These are phyloP conservation scores for Mercurialis annua DNA, from an alignment of 345 rosid genomes.

Conservation along the genomic window DNA sequence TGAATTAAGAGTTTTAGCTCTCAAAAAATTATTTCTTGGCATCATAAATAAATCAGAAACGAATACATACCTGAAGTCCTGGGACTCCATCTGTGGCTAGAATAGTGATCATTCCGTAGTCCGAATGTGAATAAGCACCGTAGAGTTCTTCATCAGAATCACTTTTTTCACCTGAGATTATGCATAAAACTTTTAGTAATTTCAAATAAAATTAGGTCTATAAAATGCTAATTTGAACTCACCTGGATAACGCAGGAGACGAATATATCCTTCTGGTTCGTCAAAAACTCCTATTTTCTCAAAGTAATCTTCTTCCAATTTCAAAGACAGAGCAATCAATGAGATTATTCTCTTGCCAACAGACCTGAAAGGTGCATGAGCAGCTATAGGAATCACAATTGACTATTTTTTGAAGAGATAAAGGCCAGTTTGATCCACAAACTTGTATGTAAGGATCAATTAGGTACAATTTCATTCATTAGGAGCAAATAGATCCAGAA, in stretches of 20 bases:
- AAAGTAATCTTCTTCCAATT: conserved; percentile 62
- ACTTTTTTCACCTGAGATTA: conserved; percentile 39
- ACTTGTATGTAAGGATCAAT: no score
- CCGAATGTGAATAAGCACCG: conserved; percentile 80
- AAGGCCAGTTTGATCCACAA: no score
- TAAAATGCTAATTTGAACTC: not conserved
- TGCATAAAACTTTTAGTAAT: not conserved
- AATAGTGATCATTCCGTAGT: conserved; percentile 76
- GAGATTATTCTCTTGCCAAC: conserved; percentile 46
- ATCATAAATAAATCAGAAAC: not conserved
- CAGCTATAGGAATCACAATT: not conserved
- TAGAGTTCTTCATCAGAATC: conserved; percentile 41
- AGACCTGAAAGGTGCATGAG: conserved; percentile 33
- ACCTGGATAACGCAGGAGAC: conserved; percentile 75
- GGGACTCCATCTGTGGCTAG: conserved; percentile 68
- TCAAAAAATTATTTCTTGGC: no score
- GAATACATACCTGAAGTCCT: conserved; percentile 59
- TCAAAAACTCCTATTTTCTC: conserved; percentile 51
- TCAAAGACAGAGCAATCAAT: conserved; percentile 61
- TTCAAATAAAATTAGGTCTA: not conserved
- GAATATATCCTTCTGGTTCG: conserved; percentile 40
- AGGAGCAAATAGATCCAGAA: no score
- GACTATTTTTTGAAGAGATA: not conserved
- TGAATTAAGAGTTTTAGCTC: no score
- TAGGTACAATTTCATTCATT: no score